These are phyloP conservation scores for Dissophora ornata DNA, from an alignment of 192 early-diverging fungal species.

Conservation along the genomic window DNA sequence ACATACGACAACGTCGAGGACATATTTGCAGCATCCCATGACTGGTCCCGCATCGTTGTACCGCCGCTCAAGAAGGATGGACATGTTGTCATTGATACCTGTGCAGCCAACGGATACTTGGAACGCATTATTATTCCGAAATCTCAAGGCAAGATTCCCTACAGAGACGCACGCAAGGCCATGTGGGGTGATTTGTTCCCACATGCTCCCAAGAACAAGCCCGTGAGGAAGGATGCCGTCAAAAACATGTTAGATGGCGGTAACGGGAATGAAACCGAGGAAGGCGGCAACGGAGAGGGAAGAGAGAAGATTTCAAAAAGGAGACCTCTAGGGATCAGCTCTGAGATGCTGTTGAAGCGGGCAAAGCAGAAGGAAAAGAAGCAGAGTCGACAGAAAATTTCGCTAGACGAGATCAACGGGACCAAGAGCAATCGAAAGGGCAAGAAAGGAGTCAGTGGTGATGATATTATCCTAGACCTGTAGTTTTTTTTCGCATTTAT, in stretches of 20 bases:
- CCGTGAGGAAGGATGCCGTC: conserved; percentile 30
- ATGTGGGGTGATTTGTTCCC: conserved; percentile 90
- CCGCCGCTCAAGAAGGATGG: conserved; percentile 83
- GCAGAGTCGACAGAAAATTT: conserved; percentile 32
- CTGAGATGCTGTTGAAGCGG: conserved; percentile 27
- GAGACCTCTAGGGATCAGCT: conserved; percentile 19
- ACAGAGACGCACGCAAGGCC: conserved; percentile 79
- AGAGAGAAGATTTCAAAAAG: conserved; percentile 1
- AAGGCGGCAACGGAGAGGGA: not conserved
- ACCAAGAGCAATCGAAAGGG: not conserved
- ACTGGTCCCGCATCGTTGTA: conserved; percentile 77
- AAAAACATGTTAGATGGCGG: conserved; percentile 17
- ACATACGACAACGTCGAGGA: conserved; percentile 35
- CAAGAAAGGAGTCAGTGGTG: conserved; percentile 4
- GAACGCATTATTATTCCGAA: conserved; percentile 79
- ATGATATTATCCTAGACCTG: conserved; percentile 24
- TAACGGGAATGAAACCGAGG: too few relatives aligned
- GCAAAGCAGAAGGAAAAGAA: conserved; percentile 53
- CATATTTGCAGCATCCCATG: conserved; percentile 56
- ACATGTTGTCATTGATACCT: conserved; percentile 80
- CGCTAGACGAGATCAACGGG: conserved; percentile 11
- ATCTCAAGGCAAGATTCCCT: conserved; percentile 74
- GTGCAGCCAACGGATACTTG: conserved; percentile 57
- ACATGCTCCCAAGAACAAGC: conserved; percentile 70
- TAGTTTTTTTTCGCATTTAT: too few relatives aligned